Conservation (phyloP, 2,329 filamentous ascomycete genomes). For the Botrytis byssoidea region DNA sequence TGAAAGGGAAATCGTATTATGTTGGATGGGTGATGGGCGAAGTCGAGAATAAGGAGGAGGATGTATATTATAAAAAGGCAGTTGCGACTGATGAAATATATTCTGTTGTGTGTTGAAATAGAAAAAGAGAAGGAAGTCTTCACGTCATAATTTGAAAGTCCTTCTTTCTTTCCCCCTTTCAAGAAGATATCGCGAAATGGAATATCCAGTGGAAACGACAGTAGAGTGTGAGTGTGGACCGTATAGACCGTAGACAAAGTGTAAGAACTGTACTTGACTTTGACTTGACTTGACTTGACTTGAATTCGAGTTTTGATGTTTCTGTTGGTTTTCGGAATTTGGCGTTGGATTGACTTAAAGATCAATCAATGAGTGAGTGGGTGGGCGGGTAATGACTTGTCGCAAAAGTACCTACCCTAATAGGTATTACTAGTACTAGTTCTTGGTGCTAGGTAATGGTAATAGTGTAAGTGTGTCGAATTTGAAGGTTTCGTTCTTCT, state of each 20-base stretch:
- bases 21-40: too few relatives aligned
- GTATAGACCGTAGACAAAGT: not conserved
- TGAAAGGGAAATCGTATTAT: not conserved
- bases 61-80: not conserved
- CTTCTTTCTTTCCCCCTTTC: not conserved
- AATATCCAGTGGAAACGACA: not conserved
- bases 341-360: not conserved
- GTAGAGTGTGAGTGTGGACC: not conserved
- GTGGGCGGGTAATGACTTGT: slow-evolving; percentile 3
- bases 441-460: not conserved
- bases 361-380: not conserved
- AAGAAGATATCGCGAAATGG: not conserved
- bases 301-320: not conserved
- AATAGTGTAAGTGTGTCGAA: not conserved
- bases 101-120: not conserved
- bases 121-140: slow-evolving; percentile 7
- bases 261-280: not conserved
- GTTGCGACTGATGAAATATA: not conserved
- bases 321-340: not conserved
- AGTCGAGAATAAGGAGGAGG: not conserved
- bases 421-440: not conserved
- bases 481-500: not conserved
- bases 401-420: slow-evolving; percentile 4
- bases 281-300: not conserved
- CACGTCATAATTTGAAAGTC: slow-evolving; percentile 10